phyloP scores from a whole-genome alignment of 2,329 filamentous ascomycete genomes.

The Phyllosticta citribraziliensis region DNA sequence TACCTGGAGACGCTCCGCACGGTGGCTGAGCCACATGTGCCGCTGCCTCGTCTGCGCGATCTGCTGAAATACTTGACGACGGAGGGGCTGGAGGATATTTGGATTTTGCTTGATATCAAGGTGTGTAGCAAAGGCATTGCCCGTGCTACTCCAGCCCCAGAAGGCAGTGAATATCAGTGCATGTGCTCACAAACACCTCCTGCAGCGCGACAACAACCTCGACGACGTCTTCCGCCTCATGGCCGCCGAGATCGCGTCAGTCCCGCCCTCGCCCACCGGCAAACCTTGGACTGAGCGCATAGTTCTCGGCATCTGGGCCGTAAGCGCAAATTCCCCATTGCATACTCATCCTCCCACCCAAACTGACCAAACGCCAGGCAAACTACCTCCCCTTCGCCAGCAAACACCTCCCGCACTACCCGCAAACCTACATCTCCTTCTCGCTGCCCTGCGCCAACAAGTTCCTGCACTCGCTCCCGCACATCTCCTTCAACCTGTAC shows the following conservation, averaged over 20 bases:
- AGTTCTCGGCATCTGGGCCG: slow-evolving; percentile 74
- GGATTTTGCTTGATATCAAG: slow-evolving; percentile 86
- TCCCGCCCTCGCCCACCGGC: slow-evolving; percentile 25
- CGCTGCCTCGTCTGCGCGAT: slow-evolving; percentile 65
- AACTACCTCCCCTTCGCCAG: slow-evolving; percentile 58
- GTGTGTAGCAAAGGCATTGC: slow-evolving; percentile 31
- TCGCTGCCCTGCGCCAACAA: slow-evolving; percentile 58
- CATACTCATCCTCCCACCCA: background rate
- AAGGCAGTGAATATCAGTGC: background rate
- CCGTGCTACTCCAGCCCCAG: background rate
- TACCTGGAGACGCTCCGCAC: slow-evolving; percentile 62
- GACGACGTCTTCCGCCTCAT: slow-evolving; percentile 62
- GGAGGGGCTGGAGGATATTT: slow-evolving; percentile 57
- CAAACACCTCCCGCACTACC: slow-evolving; percentile 52
- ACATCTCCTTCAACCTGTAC: slow-evolving; percentile 70
- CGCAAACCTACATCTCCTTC: slow-evolving; percentile 58
- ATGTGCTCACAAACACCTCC: slow-evolving; percentile 1
- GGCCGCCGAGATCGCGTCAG: slow-evolving; percentile 51
- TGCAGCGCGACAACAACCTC: slow-evolving; percentile 58
- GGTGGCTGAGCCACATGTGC: slow-evolving; percentile 54
- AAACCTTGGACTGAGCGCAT: slow-evolving; percentile 63
- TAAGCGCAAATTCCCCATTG: slow-evolving; percentile 26
- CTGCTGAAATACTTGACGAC: slow-evolving; percentile 61
- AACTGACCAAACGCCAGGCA: slow-evolving; percentile 32
- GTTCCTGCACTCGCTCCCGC: slow-evolving; percentile 55